Base-by-base conservation (phyloP, 352 stramenopile genomes). In the Phytophthora ohioensis region DNA sequence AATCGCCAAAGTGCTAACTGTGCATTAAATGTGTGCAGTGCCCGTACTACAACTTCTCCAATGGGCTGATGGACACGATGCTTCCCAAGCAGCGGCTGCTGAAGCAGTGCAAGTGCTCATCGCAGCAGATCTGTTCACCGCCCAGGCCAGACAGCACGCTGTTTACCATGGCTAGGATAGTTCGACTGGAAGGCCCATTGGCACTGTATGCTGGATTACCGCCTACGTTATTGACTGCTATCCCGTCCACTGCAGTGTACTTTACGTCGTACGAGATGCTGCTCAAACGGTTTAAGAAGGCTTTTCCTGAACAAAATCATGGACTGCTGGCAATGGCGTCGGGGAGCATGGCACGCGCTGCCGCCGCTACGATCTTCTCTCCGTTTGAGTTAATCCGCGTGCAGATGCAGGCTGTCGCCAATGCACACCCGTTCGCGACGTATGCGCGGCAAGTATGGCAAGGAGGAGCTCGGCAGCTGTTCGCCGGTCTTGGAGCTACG, bases 191-290 rank as follows among this genome's bases (percentile, higher is more conserved):
- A 60, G 87, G 87, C 0, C 78, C 85, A 1, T 34, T 87, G 12
- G 87, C 87, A 32, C 71, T 96, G 34, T 95, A 95, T 61, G 78
- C 88, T 7, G 94, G 94, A 3, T 69, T 98, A 8, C 69, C 79
- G 8, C 94, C 96, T 6, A 98, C 93, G 6, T 65, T 99, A 15
- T 61, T 98, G 32, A 98, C 98, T 69, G 91, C 91, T 1, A 81
- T 98, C 11, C 95, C 97, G 1, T 98, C 94, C 42, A 98, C 94
- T 0, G 92, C 96, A 6, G 71, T 98, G 36, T 99, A 98, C 71
- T 98, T 98, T 68, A 92, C 92, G 4, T 88, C 85, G 2, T 99
- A 99, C 65, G 97, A 98, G 57, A 62, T 89, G 54, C 62, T 97
- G 9, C 64, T 87, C 13, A 64, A 73, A 13, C 52, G 62, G 30